Evolutionary conservation across 139 green algal species (phyloP), one percentile per base, ranked within the genome.

Genomic region (Spirogloea muscicola): DNA sequence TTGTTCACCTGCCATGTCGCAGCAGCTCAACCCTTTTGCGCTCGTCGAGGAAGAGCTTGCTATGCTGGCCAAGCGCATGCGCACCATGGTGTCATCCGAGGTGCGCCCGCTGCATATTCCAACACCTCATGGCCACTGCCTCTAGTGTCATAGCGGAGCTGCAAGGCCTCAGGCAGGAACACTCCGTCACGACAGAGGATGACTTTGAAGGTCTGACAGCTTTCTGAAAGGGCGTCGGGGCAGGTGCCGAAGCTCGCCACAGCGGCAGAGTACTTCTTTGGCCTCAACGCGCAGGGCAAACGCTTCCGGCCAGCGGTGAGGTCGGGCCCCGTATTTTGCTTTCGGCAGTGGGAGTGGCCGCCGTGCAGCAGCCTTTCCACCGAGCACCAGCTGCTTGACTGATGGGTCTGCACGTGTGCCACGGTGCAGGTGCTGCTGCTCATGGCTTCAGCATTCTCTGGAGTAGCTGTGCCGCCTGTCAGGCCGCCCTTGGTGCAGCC

Each of bases 211-310:
- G 10, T 64, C 10, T 42, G 29, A 9, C 10, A 64, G 55, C 36
- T 64, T 9, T 16, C 55, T 64, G 10, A 42, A 5, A 29, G 43
- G 18, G 41, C 10, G 37, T 33, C 29, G 4, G 59, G 79, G 7
- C 90, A 94, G 31, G 91, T 98, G 7, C 94, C 94, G 4, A 87
- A 84, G 0, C 84, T 98, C 21, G 82, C 82, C 49, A 76, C 43
- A 0, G 92, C 92, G 29, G 89, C 90, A 33, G 86, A 92, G 43
- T 97, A 97, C 79, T 96, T 96, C 52, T 94, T 97, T 46, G 74
- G 85, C 67, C 71, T 82, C 1, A 92, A 93, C 27, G 84, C 91
- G 0, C 89, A 96, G 66, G 94, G 94, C 60, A 99, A 98, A 84
- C 86, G 93, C 2, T 74, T 98, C 38, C 81, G 93, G 0, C 90